phyloP scores from a whole-genome alignment of 208 protist genomes.

The Tetramitus jugosus region DNA sequence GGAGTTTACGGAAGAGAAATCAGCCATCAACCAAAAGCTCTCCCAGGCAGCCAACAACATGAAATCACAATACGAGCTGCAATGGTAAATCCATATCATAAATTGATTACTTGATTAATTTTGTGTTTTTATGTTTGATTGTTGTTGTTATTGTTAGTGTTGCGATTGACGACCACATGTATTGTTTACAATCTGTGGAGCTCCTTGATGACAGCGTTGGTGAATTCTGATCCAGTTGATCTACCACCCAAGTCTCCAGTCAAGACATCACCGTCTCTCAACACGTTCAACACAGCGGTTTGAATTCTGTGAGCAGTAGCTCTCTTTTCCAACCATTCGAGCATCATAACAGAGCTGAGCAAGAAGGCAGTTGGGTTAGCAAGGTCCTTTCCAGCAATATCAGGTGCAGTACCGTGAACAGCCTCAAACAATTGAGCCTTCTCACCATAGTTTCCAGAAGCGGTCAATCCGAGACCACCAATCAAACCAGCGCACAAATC shows the following conservation, averaged over 20 bases:
- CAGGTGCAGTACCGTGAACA: constrained; percentile 39
- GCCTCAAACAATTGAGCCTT: constrained; percentile 32
- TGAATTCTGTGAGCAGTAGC: constrained; percentile 19
- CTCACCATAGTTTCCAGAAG: constrained; percentile 39
- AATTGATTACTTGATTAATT: too few relatives aligned
- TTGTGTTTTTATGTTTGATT: too few relatives aligned
- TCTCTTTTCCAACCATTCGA: constrained; percentile 1
- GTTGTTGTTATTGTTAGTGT: too few relatives aligned
- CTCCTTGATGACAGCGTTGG: background rate
- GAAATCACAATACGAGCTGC: too few relatives aligned
- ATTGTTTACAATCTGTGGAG: too few relatives aligned
- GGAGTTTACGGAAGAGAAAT: background rate
- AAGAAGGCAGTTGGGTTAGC: constrained; percentile 29
- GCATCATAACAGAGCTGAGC: constrained; percentile 26
- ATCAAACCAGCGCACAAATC: constrained; percentile 36
- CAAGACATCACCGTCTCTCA: background rate
- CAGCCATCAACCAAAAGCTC: background rate
- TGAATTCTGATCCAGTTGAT: background rate
- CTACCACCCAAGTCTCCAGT: constrained; percentile 18
- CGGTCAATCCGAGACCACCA: constrained; percentile 37
- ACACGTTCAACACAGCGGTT: constrained; percentile 7
- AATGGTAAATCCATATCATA: too few relatives aligned
- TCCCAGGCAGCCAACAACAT: too few relatives aligned
- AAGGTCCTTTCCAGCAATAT: constrained; percentile 28
- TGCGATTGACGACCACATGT: too few relatives aligned